Percentiles rank a stretch among this genome's conserved stretches.
phyloP scores from a whole-genome alignment of 305 asterid species.

The Striga hermonthica region DNA sequence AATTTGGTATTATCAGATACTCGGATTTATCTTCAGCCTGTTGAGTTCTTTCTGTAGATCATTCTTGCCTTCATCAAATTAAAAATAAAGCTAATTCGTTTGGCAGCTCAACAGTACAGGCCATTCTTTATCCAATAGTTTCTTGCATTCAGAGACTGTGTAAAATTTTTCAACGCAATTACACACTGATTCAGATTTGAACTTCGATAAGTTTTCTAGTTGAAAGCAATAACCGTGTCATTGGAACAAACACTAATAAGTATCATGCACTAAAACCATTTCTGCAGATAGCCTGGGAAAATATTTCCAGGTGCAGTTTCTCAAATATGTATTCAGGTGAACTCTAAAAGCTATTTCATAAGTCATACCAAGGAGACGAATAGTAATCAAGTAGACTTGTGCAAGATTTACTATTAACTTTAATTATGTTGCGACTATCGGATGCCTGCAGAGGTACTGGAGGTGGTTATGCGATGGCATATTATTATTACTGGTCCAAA shows the following conservation, averaged over 20 bases:
- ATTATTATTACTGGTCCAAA: not conserved
- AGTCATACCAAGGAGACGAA: too few relatives aligned
- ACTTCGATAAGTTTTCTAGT: not conserved
- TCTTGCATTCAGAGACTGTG: not conserved
- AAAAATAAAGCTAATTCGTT: not conserved
- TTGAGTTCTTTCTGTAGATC: not conserved
- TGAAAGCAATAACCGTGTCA: not conserved
- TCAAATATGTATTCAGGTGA: not conserved
- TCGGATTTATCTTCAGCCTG: not conserved
- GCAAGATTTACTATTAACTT: not conserved
- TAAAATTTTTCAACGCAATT: not conserved
- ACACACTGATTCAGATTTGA: not conserved
- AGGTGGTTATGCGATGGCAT: too few relatives aligned
- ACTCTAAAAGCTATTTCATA: not conserved
- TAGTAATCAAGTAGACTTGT: too few relatives aligned
- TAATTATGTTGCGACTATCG: not conserved
- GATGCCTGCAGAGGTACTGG: slow-evolving; percentile 4
- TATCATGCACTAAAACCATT: not conserved
- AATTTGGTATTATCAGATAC: not conserved
- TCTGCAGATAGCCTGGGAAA: not conserved
- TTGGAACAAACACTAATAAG: not conserved
- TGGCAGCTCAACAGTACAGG: not conserved
- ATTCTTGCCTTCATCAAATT: not conserved
- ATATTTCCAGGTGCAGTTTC: not conserved
- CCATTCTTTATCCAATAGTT: not conserved